A percentile compares a stretch with the other conserved stretches of the same genome.
Conservation (phyloP, 441 rosid species). For the Gossypium schwendimanii region DNA sequence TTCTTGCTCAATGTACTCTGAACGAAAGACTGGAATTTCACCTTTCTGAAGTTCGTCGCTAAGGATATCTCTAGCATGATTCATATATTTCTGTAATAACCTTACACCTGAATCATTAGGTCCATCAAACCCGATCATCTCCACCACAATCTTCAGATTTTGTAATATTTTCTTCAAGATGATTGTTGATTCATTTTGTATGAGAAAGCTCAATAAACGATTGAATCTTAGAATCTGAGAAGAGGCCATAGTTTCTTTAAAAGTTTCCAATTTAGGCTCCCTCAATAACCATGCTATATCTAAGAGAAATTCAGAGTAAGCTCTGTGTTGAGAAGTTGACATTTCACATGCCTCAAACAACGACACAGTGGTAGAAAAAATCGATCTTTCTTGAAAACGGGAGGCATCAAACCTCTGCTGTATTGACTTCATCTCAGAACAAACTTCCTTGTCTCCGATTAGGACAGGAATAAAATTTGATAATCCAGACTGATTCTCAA, state of each 20-base stretch:
- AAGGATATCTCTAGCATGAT: slow-evolving; percentile 32
- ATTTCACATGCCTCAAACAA: slow-evolving; percentile 33
- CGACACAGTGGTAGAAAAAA: slow-evolving; percentile 16
- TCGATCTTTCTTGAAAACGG: slow-evolving; percentile 27
- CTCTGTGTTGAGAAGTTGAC: slow-evolving; percentile 34
- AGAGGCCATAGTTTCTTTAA: slow-evolving; percentile 31
- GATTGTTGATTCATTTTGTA: slow-evolving; percentile 40
- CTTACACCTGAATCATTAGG: slow-evolving; percentile 34
- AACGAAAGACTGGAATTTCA: slow-evolving; percentile 13
- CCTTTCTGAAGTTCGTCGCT: slow-evolving; percentile 24
- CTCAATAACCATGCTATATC: slow-evolving; percentile 86
- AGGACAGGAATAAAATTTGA: slow-evolving; percentile 87
- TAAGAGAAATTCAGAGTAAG: slow-evolving; percentile 53
- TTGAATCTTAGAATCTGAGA: slow-evolving; percentile 65
- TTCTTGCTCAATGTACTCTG: slow-evolving; percentile 19
- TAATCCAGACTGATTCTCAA: slow-evolving; percentile 81
- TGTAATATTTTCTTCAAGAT: slow-evolving; percentile 51
- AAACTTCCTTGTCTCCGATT: slow-evolving; percentile 59
- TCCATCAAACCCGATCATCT: slow-evolving; percentile 31
- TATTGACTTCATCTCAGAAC: slow-evolving; percentile 61
- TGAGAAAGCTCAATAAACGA: slow-evolving; percentile 50
- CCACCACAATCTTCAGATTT: slow-evolving; percentile 43
- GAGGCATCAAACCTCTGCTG: slow-evolving; percentile 49
- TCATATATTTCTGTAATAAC: slow-evolving; percentile 39
- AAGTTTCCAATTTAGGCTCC: slow-evolving; percentile 49